A percentile compares a stretch with the other conserved stretches of the same genome.
These are phyloP conservation scores for Gryganskiella cystojenkinii DNA, from an alignment of 192 early-diverging fungal genomes.

Conservation along the genomic window DNA sequence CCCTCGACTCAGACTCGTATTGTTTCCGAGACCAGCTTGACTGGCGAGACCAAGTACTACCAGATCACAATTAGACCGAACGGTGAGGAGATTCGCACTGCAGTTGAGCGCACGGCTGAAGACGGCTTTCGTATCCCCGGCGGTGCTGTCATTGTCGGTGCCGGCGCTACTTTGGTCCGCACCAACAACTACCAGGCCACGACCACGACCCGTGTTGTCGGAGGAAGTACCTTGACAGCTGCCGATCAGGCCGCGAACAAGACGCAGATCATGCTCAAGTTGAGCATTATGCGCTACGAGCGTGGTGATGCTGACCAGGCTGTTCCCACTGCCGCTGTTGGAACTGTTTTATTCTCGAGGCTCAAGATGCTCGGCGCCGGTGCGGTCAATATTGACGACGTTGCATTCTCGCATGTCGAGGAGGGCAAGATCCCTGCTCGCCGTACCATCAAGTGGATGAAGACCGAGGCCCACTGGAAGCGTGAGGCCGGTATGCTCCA, in stretches of 20 bases:
- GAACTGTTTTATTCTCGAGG: constrained; percentile 49
- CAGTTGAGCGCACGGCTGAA: constrained; percentile 49
- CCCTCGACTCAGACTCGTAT: constrained; percentile 33
- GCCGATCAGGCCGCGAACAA: constrained; percentile 53
- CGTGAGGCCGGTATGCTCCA: constrained; percentile 56
- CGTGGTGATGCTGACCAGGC: constrained; percentile 45
- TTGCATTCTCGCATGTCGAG: constrained; percentile 44
- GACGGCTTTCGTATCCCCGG: constrained; percentile 48
- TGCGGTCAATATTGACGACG: constrained; percentile 42
- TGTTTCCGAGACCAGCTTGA: constrained; percentile 31
- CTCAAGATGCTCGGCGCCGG: constrained; percentile 49
- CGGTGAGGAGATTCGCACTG: constrained; percentile 49
- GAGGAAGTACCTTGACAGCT: constrained; percentile 35
- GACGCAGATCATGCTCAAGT: constrained; percentile 51
- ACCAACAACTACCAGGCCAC: constrained; percentile 45
- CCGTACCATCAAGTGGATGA: constrained; percentile 54
- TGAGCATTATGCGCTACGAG: constrained; percentile 54
- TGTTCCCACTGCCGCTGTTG: constrained; percentile 36
- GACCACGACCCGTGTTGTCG: constrained; percentile 46
- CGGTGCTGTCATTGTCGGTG: constrained; percentile 43
- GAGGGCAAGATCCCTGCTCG: constrained; percentile 37
- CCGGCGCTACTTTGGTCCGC: constrained; percentile 43
- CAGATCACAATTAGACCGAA: constrained; percentile 43
- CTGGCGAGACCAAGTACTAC: constrained; percentile 34
- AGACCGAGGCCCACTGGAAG: constrained; percentile 53